Evolutionary conservation across 306 rosid genomes (phyloP).

Genomic region (cucumber (Cucumis sativus)): DNA sequence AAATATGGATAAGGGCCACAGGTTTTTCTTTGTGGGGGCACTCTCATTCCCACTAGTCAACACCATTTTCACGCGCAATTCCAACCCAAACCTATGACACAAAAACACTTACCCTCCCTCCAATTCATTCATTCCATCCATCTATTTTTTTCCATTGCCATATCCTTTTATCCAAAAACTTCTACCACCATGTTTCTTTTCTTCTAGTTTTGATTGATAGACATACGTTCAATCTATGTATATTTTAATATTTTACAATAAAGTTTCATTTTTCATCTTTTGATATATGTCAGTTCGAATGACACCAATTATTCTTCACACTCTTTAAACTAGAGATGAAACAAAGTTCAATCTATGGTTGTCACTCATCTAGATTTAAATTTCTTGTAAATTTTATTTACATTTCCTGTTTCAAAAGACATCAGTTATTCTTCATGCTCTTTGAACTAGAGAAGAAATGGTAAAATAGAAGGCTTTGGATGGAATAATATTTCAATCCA

Average conservation of each 20-base stretch:
- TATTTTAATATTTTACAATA: too few relatives aligned
- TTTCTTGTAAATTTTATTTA: too few relatives aligned
- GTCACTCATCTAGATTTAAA: too few relatives aligned
- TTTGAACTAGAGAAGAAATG: too few relatives aligned
- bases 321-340: too few relatives aligned
- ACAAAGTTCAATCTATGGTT: too few relatives aligned
- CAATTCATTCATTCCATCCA: neutral
- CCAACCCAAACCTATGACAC: neutral
- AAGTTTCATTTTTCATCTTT: too few relatives aligned
- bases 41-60: neutral
- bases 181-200: neutral
- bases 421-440: neutral
- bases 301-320: neutral
- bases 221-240: neutral
- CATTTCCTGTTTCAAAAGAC: too few relatives aligned
- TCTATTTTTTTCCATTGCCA: neutral
- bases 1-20: neutral
- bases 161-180: neutral
- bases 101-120: neutral
- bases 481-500: too few relatives aligned
- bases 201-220: neutral
- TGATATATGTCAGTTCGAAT: too few relatives aligned
- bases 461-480: too few relatives aligned
- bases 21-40: conserved; percentile 7
- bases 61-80: conserved; percentile 3